Conservation (phyloP, 805 yeast genomes). For the Hanseniaspora singularis region DNA sequence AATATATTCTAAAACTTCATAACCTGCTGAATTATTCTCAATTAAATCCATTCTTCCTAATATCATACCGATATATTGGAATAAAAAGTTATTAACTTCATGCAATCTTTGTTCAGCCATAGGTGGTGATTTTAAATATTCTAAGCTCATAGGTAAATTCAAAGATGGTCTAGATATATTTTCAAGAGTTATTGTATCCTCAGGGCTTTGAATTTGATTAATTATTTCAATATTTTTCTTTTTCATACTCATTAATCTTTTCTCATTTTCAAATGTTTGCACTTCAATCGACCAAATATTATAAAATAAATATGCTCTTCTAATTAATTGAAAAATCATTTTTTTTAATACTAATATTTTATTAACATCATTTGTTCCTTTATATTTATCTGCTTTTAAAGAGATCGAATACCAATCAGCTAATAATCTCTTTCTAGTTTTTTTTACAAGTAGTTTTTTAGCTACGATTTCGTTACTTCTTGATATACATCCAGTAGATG, state of each 20-base stretch:
- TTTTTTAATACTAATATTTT: slow-evolving; percentile 52
- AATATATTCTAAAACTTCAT: slow-evolving; percentile 52
- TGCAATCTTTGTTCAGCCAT: slow-evolving; percentile 48
- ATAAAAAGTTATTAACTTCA: slow-evolving; percentile 49
- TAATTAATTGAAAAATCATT: slow-evolving; percentile 54
- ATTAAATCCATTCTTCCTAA: slow-evolving; percentile 69
- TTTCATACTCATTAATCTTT: slow-evolving; percentile 15
- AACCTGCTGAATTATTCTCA: slow-evolving; percentile 60
- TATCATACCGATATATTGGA: slow-evolving; percentile 51
- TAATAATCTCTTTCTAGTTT: slow-evolving; percentile 52
- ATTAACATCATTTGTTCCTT: slow-evolving; percentile 45
- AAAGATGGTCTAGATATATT: too few relatives aligned
- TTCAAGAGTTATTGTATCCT: neutral
- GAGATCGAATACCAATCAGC: slow-evolving; percentile 74
- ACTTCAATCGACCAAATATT: slow-evolving; percentile 63
- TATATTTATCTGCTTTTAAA: slow-evolving; percentile 63
- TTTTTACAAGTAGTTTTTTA: slow-evolving; percentile 47
- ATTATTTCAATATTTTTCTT: slow-evolving; percentile 25
- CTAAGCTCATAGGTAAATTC: slow-evolving; percentile 28
- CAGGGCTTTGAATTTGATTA: neutral
- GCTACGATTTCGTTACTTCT: slow-evolving; percentile 60
- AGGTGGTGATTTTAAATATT: slow-evolving; percentile 44
- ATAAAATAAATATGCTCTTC: slow-evolving; percentile 52
- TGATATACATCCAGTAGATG: slow-evolving; percentile 61
- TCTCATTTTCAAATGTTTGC: slow-evolving; percentile 32